phyloP scores from a whole-genome alignment of 257 asterid genomes.

The Osmanthus fragrans region DNA sequence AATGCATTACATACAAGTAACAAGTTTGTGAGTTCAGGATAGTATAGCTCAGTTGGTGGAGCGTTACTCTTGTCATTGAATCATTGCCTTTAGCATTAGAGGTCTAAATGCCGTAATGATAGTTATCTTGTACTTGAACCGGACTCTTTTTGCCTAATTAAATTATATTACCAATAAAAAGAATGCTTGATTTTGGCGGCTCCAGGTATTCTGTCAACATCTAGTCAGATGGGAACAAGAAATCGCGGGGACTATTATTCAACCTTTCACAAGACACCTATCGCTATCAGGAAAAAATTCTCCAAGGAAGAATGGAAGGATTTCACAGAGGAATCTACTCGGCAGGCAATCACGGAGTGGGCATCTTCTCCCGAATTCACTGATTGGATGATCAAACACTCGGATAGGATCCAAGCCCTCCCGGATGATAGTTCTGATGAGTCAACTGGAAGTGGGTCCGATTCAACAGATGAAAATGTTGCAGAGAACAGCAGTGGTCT shows the following conservation, averaged over 20 bases:
- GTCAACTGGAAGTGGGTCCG: slow-evolving; percentile 67
- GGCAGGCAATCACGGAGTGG: slow-evolving; percentile 58
- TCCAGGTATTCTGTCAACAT: slow-evolving; percentile 44
- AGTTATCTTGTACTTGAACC: not conserved
- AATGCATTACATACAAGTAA: not conserved
- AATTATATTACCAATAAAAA: not conserved
- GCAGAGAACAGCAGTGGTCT: slow-evolving; percentile 55
- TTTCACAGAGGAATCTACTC: slow-evolving; percentile 72
- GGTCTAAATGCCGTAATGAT: not conserved
- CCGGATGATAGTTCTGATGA: slow-evolving; percentile 50
- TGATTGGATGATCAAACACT: slow-evolving; percentile 60
- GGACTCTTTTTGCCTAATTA: not conserved
- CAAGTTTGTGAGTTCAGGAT: not conserved
- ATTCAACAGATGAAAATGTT: slow-evolving; percentile 55
- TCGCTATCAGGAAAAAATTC: slow-evolving; percentile 54
- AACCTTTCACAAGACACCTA: slow-evolving; percentile 64
- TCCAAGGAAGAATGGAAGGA: slow-evolving; percentile 69
- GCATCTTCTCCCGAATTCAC: slow-evolving; percentile 77
- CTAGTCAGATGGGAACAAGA: slow-evolving; percentile 25
- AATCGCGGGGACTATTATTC: slow-evolving; percentile 43
- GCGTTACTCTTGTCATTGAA: not conserved
- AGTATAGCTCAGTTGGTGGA: not conserved
- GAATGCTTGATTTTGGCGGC: not conserved
- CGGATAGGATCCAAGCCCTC: slow-evolving; percentile 59
- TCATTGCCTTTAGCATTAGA: not conserved